Base-by-base conservation (phyloP, 2,329 filamentous ascomycete species). In the Dactylellina parvicollis region DNA sequence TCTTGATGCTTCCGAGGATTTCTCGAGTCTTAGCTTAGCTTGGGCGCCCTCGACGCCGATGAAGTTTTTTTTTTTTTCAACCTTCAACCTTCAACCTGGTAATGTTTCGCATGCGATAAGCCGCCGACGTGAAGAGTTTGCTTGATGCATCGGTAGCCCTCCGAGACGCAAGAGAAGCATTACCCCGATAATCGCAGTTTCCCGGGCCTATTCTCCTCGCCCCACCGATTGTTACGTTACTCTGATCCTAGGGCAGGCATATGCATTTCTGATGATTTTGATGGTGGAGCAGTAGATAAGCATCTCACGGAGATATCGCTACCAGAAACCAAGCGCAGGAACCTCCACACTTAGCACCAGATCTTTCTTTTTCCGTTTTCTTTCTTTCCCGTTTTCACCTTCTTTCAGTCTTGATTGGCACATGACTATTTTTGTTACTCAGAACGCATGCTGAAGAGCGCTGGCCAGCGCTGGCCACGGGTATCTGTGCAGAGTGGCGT, bases 21-120 rank as follows among this genome's bases (percentile, higher is more conserved):
- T 18, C 26, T 54, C 32, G 12, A 16, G 12, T 40, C 42, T 47
- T 30, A 22, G 4, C 38, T 34, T 12, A 32, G 12, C 32, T 12
- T 47, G 46, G 56, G 56, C 56, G 49, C 8, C 56, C 42, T 59
- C 56, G 26, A 20, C 57, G 42, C 32, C 30, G 30, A 36, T 49
- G 46, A 61, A 52, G 56, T 34, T 26, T 49, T 49, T 49, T 49
- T 28, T 20, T 22, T 47, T 22, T 12, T 47, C 12, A n/a, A n/a
- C n/a, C 18, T n/a, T n/a, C 38, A 4, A n/a, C 4, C 18, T 20
- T 42, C n/a, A 42, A 42, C 34, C 34, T 14, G 34, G 34, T n/a
- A n/a, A 38, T n/a, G 10, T 5, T 32, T 32, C 12, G 30, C 30
- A 32, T 32, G 30, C 30, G 12, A 32, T 38, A 14, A 38, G 32